Conservation (phyloP, 78 protist species). For the Dictyostelium intermedium region DNA sequence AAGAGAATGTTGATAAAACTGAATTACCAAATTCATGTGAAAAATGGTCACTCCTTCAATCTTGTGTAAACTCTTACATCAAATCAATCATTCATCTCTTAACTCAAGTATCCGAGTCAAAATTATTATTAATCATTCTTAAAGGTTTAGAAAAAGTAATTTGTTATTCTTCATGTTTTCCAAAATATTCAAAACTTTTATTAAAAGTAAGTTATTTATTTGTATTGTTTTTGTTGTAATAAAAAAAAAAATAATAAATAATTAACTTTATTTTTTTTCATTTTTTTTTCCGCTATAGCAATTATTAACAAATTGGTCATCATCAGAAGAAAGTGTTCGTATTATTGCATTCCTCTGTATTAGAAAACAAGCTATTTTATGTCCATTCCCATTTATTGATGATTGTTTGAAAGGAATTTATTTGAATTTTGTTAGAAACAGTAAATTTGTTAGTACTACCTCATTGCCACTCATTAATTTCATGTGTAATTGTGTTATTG, state of each 20-base stretch:
- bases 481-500: slow-evolving; percentile 88
- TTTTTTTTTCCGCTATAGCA: background rate
- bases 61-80: slow-evolving; percentile 5
- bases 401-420: slow-evolving; percentile 84
- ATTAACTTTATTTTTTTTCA: background rate
- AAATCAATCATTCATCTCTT: slow-evolving; percentile 29
- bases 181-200: slow-evolving; percentile 1
- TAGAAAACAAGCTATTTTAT: slow-evolving; percentile 48
- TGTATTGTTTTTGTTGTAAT: background rate
- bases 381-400: slow-evolving; percentile 86
- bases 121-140: slow-evolving; percentile 6
- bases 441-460: background rate
- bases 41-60: background rate
- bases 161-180: slow-evolving; percentile 38
- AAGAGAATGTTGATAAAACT: background rate
- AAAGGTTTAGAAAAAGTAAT: slow-evolving; percentile 59
- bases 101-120: slow-evolving; percentile 28
- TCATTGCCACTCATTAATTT: slow-evolving; percentile 56
- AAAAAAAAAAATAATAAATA: no score
- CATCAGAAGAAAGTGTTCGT: slow-evolving; percentile 63
- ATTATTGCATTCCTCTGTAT: slow-evolving; percentile 73
- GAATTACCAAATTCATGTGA: slow-evolving; percentile 12
- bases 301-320: slow-evolving; percentile 57
- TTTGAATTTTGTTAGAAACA: slow-evolving; percentile 81
- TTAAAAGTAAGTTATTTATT: slow-evolving; percentile 2